These are phyloP conservation scores for Botryosphaeria dothidea DNA, from an alignment of 2,329 filamentous ascomycete species.

Conservation along the genomic window DNA sequence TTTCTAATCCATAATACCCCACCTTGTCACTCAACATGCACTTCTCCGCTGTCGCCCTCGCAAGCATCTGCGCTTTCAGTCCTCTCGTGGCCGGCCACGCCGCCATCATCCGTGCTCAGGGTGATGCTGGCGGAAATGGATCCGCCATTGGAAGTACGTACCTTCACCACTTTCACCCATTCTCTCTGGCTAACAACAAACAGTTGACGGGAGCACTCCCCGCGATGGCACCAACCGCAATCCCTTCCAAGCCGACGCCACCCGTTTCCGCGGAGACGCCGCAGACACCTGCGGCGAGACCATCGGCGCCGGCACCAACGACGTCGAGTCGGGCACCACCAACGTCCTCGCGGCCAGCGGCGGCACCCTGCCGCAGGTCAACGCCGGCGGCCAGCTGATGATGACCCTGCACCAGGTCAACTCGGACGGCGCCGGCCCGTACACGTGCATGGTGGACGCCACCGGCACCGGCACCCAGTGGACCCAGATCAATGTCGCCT, in stretches of 20 bases:
- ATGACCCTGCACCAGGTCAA: conserved; percentile 71
- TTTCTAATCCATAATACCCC: background rate
- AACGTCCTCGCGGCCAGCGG: conserved; percentile 61
- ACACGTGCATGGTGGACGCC: conserved; percentile 64
- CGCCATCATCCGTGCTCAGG: conserved; percentile 60
- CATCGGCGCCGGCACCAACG: conserved; percentile 56
- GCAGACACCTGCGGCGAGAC: conserved; percentile 61
- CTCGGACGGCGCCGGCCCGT: conserved; percentile 65
- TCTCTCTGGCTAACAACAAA: conserved; percentile 12
- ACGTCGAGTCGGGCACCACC: conserved; percentile 57
- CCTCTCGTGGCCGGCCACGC: conserved; percentile 62
- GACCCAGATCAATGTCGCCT: conserved; percentile 56
- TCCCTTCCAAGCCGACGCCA: conserved; percentile 66
- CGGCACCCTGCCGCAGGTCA: conserved; percentile 59
- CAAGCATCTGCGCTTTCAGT: conserved; percentile 56
- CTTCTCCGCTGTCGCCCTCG: conserved; percentile 42
- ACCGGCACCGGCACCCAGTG: conserved; percentile 59
- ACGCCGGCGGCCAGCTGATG: conserved; percentile 55
- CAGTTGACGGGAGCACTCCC: conserved; percentile 57
- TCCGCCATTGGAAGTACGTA: conserved; percentile 50
- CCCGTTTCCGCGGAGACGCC: conserved; percentile 59
- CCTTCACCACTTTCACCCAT: background rate
- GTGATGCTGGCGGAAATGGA: conserved; percentile 57
- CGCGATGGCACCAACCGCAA: conserved; percentile 61
- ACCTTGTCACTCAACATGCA: conserved; percentile 39